These are phyloP conservation scores for Pholiota microspora DNA, from an alignment of 768 basidiomycete species.

Conservation along the genomic window DNA sequence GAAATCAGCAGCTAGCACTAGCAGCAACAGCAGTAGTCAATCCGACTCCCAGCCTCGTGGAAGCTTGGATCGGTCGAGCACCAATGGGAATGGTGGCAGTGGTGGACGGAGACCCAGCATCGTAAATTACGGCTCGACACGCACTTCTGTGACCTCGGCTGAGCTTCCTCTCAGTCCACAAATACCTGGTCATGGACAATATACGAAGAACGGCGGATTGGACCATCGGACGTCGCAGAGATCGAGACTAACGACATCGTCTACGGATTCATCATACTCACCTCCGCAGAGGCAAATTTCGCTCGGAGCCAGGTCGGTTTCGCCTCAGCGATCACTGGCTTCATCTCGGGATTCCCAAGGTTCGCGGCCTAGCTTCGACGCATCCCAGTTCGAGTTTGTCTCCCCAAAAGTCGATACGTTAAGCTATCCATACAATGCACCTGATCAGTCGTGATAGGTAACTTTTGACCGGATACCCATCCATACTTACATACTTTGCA, in stretches of 20 bases:
- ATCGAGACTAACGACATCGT: slow-evolving; percentile 32
- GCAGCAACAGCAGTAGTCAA: slow-evolving; percentile 16
- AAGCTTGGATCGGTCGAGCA: slow-evolving; percentile 35
- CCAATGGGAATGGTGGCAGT: slow-evolving; percentile 28
- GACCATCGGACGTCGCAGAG: slow-evolving; percentile 27
- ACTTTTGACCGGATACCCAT: slow-evolving; percentile 3
- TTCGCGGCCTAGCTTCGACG: slow-evolving; percentile 56
- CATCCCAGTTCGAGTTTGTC: slow-evolving; percentile 66
- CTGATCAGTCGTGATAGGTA: slow-evolving; percentile 37
- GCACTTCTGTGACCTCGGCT: slow-evolving; percentile 29
- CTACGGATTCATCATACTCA: slow-evolving; percentile 31
- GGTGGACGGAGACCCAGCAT: slow-evolving; percentile 45
- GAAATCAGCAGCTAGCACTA: slow-evolving; percentile 35
- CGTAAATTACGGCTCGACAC: slow-evolving; percentile 40
- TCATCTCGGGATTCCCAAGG: slow-evolving; percentile 42
- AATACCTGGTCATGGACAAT: slow-evolving; percentile 56
- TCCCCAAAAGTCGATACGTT: slow-evolving; percentile 47
- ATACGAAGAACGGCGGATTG: slow-evolving; percentile 25
- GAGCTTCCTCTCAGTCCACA: slow-evolving; percentile 66
- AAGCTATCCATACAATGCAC: slow-evolving; percentile 55
- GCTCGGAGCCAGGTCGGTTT: slow-evolving; percentile 25
- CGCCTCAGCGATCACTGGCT: slow-evolving; percentile 36
- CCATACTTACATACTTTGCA: not conserved
- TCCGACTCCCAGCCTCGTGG: slow-evolving; percentile 32
- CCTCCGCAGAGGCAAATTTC: slow-evolving; percentile 22